These are phyloP conservation scores for Camelina neglecta DNA, from an alignment of 345 rosid genomes.

Conservation along the genomic window DNA sequence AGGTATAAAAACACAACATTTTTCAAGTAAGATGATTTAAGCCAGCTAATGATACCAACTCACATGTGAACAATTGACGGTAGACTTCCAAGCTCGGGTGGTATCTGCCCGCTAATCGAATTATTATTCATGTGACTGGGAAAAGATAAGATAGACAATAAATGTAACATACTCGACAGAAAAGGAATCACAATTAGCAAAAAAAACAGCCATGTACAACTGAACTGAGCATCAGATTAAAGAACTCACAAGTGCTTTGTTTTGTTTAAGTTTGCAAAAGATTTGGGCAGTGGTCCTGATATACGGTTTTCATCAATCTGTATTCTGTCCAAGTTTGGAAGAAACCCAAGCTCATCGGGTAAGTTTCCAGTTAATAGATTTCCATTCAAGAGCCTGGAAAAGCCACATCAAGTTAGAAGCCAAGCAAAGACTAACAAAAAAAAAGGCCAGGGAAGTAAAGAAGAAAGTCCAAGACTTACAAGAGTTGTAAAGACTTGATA, in stretches of 20 bases:
- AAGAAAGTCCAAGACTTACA: constrained; percentile 59
- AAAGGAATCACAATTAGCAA: constrained; percentile 15
- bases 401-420: constrained; percentile 36
- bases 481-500: constrained; percentile 70
- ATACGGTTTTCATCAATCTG: constrained; percentile 91
- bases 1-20: constrained; percentile 8
- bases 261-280: constrained; percentile 84
- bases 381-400: constrained; percentile 88
- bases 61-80: constrained; percentile 92
- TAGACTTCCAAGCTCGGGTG: constrained; percentile 77
- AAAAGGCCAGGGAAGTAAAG: not conserved
- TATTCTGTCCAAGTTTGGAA: constrained; percentile 86
- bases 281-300: constrained; percentile 78
- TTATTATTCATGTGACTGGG: constrained; percentile 98
- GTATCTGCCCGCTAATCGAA: constrained; percentile 92
- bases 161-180: constrained; percentile 6
- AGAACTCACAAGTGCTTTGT: constrained; percentile 87
- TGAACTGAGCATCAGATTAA: constrained; percentile 7
- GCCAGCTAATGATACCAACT: constrained; percentile 47
- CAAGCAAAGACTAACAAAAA: constrained; percentile 9
- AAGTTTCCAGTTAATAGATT: constrained; percentile 75
- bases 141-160: constrained; percentile 35
- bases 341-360: constrained; percentile 89
- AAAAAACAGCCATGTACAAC: not conserved
- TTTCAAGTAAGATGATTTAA: not conserved